Evolutionary conservation across 345 rosid species (phyloP).

Genomic region (Melastoma malabathricum): DNA sequence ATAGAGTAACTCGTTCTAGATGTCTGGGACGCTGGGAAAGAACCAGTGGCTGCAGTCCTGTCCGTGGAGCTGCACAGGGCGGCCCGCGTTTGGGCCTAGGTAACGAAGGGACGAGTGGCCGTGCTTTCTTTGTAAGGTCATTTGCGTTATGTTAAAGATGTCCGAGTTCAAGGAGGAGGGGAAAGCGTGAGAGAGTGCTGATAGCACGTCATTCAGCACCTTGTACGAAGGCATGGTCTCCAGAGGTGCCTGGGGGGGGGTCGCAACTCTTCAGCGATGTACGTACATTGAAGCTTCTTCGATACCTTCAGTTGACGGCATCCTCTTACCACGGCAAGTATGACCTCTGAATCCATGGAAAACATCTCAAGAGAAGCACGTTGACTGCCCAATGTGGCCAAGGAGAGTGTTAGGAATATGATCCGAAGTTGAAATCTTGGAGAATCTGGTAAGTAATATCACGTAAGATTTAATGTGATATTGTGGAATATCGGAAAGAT

Average conservation of each 20-base stretch:
- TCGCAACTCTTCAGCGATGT: constrained; percentile 36
- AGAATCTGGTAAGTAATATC: too few species aligned
- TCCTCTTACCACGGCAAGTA: too few species aligned
- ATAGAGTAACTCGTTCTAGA: constrained; percentile 56
- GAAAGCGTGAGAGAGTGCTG: constrained; percentile 8
- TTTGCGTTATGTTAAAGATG: constrained; percentile 48
- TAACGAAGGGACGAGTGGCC: constrained; percentile 67
- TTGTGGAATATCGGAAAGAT: too few species aligned
- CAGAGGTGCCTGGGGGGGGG: constrained; percentile 16
- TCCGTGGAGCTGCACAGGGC: constrained; percentile 41
- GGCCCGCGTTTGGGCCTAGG: constrained; percentile 27
- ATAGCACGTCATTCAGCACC: constrained; percentile 19
- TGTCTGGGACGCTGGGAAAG: constrained; percentile 76
- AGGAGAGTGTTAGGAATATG: too few species aligned
- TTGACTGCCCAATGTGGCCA: too few species aligned
- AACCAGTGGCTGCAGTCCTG: constrained; percentile 96
- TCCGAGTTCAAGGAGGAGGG: constrained; percentile 8
- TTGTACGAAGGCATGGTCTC: constrained; percentile 13
- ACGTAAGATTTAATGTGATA: too few species aligned
- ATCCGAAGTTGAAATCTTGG: too few species aligned
- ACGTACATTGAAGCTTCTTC: too few species aligned
- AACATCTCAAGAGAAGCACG: too few species aligned
- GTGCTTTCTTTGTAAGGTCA: constrained; percentile 54
- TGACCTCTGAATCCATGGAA: too few species aligned
- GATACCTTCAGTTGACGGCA: too few species aligned